A percentile compares a stretch with the other conserved stretches of the same genome.
phyloP scores from a whole-genome alignment of 352 stramenopile species.

The Globisporangium irregulare region DNA sequence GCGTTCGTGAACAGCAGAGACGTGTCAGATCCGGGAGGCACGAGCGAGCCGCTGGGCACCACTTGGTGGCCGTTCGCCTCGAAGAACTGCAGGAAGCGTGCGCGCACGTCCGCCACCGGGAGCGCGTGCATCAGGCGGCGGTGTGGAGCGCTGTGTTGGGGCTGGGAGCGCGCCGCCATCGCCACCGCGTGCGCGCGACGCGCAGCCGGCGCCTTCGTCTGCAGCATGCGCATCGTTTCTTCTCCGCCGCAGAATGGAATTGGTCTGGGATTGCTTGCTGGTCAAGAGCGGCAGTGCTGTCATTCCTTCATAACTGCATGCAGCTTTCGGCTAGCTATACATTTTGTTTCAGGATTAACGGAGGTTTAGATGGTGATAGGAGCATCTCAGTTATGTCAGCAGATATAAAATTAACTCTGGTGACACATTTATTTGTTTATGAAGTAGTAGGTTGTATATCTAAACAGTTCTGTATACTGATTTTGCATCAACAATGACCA shows the following conservation, averaged over 20 bases:
- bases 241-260: background rate
- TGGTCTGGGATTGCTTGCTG: slow-evolving; percentile 5
- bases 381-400: background rate
- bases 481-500: background rate
- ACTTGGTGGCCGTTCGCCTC: slow-evolving; percentile 52
- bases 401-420: background rate
- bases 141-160: background rate
- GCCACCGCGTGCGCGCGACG: slow-evolving; percentile 3
- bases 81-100: slow-evolving; percentile 71
- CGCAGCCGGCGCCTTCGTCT: background rate
- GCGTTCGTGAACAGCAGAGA: slow-evolving; percentile 97
- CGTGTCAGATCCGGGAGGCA: slow-evolving; percentile 83
- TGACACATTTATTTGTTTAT: background rate
- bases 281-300: background rate
- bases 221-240: slow-evolving; percentile 10
- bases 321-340: background rate
- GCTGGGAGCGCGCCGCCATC: background rate
- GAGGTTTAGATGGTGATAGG: background rate
- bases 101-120: slow-evolving; percentile 40
- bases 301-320: background rate
- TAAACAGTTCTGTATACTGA: background rate
- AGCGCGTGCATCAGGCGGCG: slow-evolving; percentile 38
- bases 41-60: slow-evolving; percentile 63
- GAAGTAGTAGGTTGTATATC: background rate
- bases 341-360: background rate